Conservation (phyloP, 306 rosid genomes). For the Glycyrrhiza uralensis region DNA sequence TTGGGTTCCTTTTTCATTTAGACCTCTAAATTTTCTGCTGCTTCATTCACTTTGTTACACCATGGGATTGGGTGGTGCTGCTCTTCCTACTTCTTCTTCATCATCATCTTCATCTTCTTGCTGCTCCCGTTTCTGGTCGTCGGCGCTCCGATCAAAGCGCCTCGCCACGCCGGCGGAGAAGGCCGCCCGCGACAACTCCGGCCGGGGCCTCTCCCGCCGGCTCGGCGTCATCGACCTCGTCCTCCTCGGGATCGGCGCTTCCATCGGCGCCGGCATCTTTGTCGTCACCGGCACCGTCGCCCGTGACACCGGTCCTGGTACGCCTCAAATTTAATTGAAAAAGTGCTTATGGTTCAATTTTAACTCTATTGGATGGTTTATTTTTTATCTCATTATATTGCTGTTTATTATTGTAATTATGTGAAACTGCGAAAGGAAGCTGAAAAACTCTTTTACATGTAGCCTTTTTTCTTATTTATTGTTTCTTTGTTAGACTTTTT, state of each 20-base stretch:
- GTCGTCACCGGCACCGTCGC: conserved; percentile 97
- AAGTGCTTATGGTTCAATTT: background rate
- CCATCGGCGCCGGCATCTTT: conserved; percentile 91
- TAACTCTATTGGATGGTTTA: background rate
- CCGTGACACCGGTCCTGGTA: conserved; percentile 84
- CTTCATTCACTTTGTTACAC: background rate
- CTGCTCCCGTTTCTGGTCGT: conserved; percentile 62
- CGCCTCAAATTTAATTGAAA: background rate
- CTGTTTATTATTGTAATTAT: background rate
- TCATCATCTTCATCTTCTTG: conserved; percentile 36
- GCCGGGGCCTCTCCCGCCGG: conserved; percentile 72
- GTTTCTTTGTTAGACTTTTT: background rate
- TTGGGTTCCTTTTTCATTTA: background rate
- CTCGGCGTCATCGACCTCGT: conserved; percentile 84
- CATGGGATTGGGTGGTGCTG: conserved; percentile 41
- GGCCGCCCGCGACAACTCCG: conserved; percentile 45
- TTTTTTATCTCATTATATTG: background rate
- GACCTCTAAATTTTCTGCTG: background rate
- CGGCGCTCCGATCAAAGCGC: conserved; percentile 71
- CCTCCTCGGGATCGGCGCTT: conserved; percentile 89
- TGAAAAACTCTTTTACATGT: background rate
- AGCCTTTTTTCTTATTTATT: background rate
- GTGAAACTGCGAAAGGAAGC: background rate
- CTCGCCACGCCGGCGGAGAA: conserved; percentile 45
- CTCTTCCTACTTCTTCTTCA: conserved; percentile 5